Evolutionary conservation across 176 grass and related monocot species (phyloP).

Genomic region (Ensete ventricosum): DNA sequence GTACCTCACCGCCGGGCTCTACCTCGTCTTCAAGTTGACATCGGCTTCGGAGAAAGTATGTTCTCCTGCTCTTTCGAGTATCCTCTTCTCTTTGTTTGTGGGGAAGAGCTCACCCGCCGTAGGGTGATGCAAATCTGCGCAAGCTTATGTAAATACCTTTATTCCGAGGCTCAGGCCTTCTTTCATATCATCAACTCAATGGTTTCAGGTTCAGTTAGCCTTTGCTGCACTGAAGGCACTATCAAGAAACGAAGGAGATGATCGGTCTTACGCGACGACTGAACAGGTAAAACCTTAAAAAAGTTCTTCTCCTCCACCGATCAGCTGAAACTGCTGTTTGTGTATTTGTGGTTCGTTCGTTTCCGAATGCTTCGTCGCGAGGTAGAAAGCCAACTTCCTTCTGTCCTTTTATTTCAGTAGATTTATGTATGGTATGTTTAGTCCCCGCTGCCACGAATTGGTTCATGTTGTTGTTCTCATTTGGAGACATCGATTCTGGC

Average conservation of each 20-base stretch:
- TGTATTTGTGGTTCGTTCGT: neutral
- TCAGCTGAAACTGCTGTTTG: neutral
- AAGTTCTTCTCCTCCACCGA: neutral
- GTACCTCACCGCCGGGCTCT: conserved; percentile 76
- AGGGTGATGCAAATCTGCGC: too few species aligned
- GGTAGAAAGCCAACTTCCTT: neutral
- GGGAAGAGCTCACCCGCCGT: neutral
- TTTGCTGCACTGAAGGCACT: conserved; percentile 75
- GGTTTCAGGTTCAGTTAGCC: conserved; percentile 76
- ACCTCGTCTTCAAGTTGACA: conserved; percentile 91
- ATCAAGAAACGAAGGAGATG: conserved; percentile 78
- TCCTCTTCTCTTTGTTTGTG: neutral
- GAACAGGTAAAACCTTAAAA: conserved; percentile 43
- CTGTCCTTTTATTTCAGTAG: neutral
- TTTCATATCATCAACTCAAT: conserved; percentile 20
- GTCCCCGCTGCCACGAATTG: neutral
- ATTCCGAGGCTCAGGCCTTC: neutral
- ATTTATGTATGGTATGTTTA: neutral
- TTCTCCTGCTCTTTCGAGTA: conserved; percentile 12
- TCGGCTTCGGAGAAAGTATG: conserved; percentile 86
- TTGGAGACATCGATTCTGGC: too few species aligned
- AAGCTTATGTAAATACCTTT: neutral
- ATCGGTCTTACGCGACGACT: conserved; percentile 72
- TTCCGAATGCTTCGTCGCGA: neutral
- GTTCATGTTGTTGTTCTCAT: neutral